These are phyloP conservation scores for Plectosphaerella cucumerina DNA, from an alignment of 2,329 filamentous ascomycete species.

Conservation along the genomic window DNA sequence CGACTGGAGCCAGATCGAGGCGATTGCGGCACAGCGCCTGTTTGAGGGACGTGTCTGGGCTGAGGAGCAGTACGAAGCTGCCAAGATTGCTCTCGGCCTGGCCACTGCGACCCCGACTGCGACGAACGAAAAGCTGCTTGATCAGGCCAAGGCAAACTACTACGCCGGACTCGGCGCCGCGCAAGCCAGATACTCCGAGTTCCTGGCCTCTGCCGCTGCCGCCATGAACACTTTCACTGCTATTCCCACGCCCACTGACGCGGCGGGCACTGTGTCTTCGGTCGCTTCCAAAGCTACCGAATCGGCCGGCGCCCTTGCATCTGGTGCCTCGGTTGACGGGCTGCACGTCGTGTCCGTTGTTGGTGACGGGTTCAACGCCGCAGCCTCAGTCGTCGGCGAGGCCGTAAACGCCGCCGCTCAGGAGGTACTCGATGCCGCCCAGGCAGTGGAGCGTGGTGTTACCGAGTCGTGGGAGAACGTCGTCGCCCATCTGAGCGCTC, in stretches of 20 bases:
- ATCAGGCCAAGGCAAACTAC: constrained; percentile 62
- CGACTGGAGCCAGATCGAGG: constrained; percentile 48
- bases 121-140: constrained; percentile 52
- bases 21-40: constrained; percentile 66
- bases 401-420: constrained; percentile 25
- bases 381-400: constrained; percentile 31
- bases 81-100: constrained; percentile 61
- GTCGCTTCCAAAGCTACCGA: constrained; percentile 41
- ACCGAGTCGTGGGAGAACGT: constrained; percentile 34
- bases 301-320: constrained; percentile 39
- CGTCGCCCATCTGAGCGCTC: constrained; percentile 61
- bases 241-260: constrained; percentile 54
- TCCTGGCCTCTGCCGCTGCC: constrained; percentile 66
- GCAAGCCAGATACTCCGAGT: constrained; percentile 74
- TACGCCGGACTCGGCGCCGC: constrained; percentile 76
- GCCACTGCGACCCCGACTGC: constrained; percentile 56
- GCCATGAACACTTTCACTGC: constrained; percentile 59
- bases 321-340: constrained; percentile 43
- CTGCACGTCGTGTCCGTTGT: constrained; percentile 47
- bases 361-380: constrained; percentile 35
- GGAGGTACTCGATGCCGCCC: constrained; percentile 39
- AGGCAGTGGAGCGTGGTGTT: constrained; percentile 31
- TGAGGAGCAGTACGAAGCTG: constrained; percentile 65
- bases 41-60: constrained; percentile 67
- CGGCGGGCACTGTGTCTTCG: constrained; percentile 43